Percentiles rank a stretch among this genome's conserved stretches.
Evolutionary conservation across 208 protist genomes (phyloP).

Genomic region (Herpetomonas muscarum): DNA sequence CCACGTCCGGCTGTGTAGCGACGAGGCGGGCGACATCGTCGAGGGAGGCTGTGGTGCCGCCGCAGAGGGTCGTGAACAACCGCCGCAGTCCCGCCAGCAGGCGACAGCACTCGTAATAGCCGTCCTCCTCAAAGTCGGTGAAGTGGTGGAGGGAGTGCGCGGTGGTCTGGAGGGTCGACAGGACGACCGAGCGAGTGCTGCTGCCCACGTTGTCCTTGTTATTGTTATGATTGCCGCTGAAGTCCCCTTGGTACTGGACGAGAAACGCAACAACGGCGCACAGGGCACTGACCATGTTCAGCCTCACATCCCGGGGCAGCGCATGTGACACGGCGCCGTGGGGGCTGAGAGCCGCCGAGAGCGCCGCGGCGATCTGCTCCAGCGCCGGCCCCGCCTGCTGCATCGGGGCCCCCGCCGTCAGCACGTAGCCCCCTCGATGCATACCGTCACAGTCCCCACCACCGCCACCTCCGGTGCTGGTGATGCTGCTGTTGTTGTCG

Average conservation of each 20-base stretch:
- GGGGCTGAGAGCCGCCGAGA: no score
- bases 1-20: background rate
- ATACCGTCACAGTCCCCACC: no score
- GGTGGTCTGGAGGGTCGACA: background rate
- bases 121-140: background rate
- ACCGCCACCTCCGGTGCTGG: no score
- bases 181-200: background rate
- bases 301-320: constrained; percentile 11
- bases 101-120: background rate
- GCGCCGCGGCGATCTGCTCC: no score
- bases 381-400: no score
- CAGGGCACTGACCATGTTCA: background rate
- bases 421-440: no score
- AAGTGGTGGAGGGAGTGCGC: background rate
- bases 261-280: constrained; percentile 7
- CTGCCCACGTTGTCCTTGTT: background rate
- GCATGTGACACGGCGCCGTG: no score
- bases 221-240: background rate
- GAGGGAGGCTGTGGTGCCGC: background rate
- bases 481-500: no score
- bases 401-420: no score
- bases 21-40: background rate
- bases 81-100: background rate
- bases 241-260: background rate
- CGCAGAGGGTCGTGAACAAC: background rate